Base-by-base conservation (phyloP, 176 grass and related monocot genomes). In the Puccinellia tenuiflora region DNA sequence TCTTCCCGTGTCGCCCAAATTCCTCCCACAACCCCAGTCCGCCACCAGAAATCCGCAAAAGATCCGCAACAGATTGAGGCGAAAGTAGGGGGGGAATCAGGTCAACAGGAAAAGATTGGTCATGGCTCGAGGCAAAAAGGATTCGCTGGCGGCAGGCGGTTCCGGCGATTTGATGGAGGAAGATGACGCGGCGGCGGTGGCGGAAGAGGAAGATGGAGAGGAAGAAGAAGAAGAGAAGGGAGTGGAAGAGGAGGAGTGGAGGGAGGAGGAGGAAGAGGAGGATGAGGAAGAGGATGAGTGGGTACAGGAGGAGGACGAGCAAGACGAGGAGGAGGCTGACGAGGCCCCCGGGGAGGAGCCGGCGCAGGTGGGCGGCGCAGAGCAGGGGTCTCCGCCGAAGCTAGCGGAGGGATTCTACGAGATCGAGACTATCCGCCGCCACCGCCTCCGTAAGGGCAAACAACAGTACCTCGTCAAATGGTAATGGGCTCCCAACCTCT, bases 381-480 rank as follows among this genome's bases (percentile, higher is more conserved):
- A 40, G 40, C 64, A 69, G 39, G 70, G 16, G 13, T 83, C 73
- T 34, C 81, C 61, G 16, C 90, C 81, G 50, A 97, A 92, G 86
- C 81, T 97, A 25, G 95, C 83, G 45, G 91, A 93, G 38, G 92
- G 88, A 7, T 95, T 68, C 68, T 98, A 92, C 71, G 96, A 98
- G 86, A 91, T 98, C 63, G 93, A 98, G 86, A 89, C 73, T 17
- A 98, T 98, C 82, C 83, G 91, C 51, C 88, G 90, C 68, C 92
- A 90, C 52, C 88, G 91, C 66, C 81, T 61, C 6, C 87, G 82
- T 83, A 88, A 85, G 62, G 93, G 93, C 43, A 70, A 95, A 72
- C 46, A 81, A 8, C 96, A 98, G 73, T 98, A 98, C 76, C 96
- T 95, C 33, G 92, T 98, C 62, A 98, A 98, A 87, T 98, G 96